Evolutionary conservation across 2,329 filamentous ascomycete genomes (phyloP), one percentile per base, ranked within the genome.

Genomic region (Cladosporium austrohemisphaericum): DNA sequence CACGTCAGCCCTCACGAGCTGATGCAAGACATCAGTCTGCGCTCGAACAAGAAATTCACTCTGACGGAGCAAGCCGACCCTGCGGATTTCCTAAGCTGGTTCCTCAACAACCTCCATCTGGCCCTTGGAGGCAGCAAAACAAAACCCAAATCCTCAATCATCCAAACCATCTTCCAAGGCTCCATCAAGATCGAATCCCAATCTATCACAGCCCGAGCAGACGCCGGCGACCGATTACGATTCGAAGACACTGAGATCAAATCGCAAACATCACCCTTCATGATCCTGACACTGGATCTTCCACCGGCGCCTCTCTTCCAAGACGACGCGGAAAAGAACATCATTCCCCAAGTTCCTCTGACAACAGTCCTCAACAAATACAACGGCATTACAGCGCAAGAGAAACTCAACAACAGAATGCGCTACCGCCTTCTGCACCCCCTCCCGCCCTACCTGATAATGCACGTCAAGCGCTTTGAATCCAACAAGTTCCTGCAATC

Each of bases 1-100:
- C 93, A 98, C 68, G 93, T 98, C 45, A 97, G 92, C 8, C 93
- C 93, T 0, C 93, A 98, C 74, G 93, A 98, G 70, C 79, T 98
- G 23, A 83, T 98, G 1, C 93, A 98, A 70, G 92, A 97, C 67
- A 87, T 98, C 55, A 87, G 91, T 1, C 75, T 96, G 33, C 84
- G 84, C 41, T 96, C 91, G 25, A 91, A 85, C 59, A 96, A 96
- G 71, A 88, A 87, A 55, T 98, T 95, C 72, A 93, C 86, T 4
- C 77, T 97, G 41, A 95, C 90, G 0, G 76, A 83, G 22, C 93
- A 97, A 71, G 93, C 91, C 16, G 93, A 98, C 67, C 93, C 93
- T 0, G 90, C 95, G 53, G 93, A 98, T 38, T 97, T 98, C 63
- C 76, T 98, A 37, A 91, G 88, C 20, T 98, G 93, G 93, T 96